Evolutionary conservation across 176 grass and related monocot species (phyloP).

Genomic region (Lolium multiflorum): DNA sequence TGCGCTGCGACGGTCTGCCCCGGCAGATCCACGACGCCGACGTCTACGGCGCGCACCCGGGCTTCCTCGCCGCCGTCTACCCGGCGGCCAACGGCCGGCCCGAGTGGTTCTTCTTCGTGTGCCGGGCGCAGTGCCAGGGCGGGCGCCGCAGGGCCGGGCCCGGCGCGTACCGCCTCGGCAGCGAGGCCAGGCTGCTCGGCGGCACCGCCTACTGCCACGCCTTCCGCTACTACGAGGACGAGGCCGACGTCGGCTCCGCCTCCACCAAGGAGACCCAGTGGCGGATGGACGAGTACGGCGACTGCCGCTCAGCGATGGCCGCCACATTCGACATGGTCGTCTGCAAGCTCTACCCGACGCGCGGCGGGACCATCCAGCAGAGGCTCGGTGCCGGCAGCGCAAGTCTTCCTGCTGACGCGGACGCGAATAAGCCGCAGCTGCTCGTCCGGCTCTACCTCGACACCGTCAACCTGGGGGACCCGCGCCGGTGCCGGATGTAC

Average conservation of each 20-base stretch:
- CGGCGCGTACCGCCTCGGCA: slow-evolving; percentile 39
- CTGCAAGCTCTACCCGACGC: slow-evolving; percentile 48
- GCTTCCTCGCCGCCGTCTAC: slow-evolving; percentile 39
- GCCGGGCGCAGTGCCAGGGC: slow-evolving; percentile 33
- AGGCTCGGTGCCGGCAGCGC: neutral
- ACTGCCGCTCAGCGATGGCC: neutral
- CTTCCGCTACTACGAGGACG: slow-evolving; percentile 55
- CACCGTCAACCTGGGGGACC: slow-evolving; percentile 31
- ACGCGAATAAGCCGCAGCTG: slow-evolving; percentile 35
- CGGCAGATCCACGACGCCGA: slow-evolving; percentile 46
- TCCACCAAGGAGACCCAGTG: slow-evolving; percentile 41
- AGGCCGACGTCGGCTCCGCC: neutral
- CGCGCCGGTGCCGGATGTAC: slow-evolving; percentile 37
- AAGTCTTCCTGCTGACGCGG: neutral
- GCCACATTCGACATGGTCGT: slow-evolving; percentile 41
- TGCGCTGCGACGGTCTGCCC: slow-evolving; percentile 41
- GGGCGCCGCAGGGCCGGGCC: slow-evolving; percentile 31
- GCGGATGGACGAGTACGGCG: slow-evolving; percentile 56
- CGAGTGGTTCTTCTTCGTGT: slow-evolving; percentile 56
- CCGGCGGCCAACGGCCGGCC: slow-evolving; percentile 11
- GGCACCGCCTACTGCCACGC: slow-evolving; percentile 44
- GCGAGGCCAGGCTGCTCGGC: neutral
- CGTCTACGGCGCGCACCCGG: slow-evolving; percentile 49
- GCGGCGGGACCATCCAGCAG: neutral
- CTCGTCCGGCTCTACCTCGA: slow-evolving; percentile 52